Conservation (phyloP, 768 basidiomycete species). For the Phlegmacium glaucopus region DNA sequence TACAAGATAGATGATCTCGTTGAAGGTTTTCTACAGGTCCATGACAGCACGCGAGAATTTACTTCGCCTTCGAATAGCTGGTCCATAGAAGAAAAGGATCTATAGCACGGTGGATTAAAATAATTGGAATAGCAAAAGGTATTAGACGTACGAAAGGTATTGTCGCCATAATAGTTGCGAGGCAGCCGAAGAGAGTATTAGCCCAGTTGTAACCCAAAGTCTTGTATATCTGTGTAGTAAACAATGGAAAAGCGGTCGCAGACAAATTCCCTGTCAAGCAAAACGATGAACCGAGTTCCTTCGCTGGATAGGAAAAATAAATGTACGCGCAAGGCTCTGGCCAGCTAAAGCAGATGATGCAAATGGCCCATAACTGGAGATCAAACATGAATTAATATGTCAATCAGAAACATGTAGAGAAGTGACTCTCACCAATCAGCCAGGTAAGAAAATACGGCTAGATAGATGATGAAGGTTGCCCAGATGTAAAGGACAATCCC, state of each 20-base stretch:
- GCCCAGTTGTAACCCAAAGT: constrained; percentile 59
- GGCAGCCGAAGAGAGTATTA: constrained; percentile 50
- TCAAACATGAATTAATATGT: background rate
- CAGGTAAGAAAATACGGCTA: constrained; percentile 57
- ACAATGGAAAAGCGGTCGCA: constrained; percentile 57
- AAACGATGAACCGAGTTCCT: background rate
- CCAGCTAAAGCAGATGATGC: constrained; percentile 70
- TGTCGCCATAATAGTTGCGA: constrained; percentile 52
- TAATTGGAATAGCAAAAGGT: background rate
- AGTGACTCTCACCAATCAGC: constrained; percentile 51
- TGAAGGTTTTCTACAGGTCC: constrained; percentile 12
- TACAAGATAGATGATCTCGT: too few relatives aligned
- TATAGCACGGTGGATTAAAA: constrained; percentile 13
- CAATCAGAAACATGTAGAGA: background rate
- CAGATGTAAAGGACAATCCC: constrained; percentile 52
- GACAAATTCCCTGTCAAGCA: constrained; percentile 41
- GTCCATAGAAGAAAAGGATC: constrained; percentile 42
- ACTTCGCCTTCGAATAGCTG: constrained; percentile 35
- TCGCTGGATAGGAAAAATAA: background rate
- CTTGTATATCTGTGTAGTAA: constrained; percentile 57
- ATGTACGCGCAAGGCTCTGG: constrained; percentile 56
- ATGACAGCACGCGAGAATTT: constrained; percentile 38
- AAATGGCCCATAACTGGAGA: constrained; percentile 48
- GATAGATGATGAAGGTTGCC: constrained; percentile 51
- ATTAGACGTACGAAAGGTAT: constrained; percentile 50